Evolutionary conservation across 2,329 filamentous ascomycete genomes (phyloP).

Genomic region (Fusarium sp.): DNA sequence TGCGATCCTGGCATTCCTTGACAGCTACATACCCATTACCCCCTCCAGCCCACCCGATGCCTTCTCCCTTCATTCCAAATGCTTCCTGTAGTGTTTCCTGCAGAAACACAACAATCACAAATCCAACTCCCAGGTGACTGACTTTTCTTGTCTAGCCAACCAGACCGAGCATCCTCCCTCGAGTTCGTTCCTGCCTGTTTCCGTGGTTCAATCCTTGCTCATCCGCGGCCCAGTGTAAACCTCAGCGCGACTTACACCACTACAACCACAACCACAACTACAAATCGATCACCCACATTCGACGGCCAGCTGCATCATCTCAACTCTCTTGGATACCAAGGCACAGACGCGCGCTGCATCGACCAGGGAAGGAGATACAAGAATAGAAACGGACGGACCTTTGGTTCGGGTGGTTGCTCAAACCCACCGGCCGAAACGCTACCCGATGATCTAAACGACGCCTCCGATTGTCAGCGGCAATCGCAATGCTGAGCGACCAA

Average conservation of each 20-base stretch:
- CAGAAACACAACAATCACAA: constrained; percentile 34
- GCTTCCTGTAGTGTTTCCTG: constrained; percentile 34
- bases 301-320: constrained; percentile 2
- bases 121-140: constrained; percentile 29
- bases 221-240: constrained; percentile 6
- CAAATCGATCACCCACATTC: background rate
- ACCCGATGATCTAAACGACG: constrained; percentile 47
- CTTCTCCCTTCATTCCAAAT: constrained; percentile 46
- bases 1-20: constrained; percentile 40
- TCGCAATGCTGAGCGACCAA: constrained; percentile 55
- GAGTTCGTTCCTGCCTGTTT: constrained; percentile 16
- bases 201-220: constrained; percentile 21
- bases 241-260: constrained; percentile 35
- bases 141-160: constrained; percentile 39
- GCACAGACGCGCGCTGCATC: background rate
- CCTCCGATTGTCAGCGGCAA: constrained; percentile 42
- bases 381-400: constrained; percentile 19
- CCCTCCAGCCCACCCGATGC: constrained; percentile 27
- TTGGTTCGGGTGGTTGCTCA: constrained; percentile 37
- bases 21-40: constrained; percentile 13
- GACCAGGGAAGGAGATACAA: constrained; percentile 2
- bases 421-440: constrained; percentile 31
- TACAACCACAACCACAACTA: background rate
- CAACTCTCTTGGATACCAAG: constrained; percentile 38
- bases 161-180: constrained; percentile 30